Percentiles rank a stretch among this genome's conserved stretches.
These are phyloP conservation scores for Mortierella antarctica DNA, from an alignment of 192 early-diverging fungal species.

Conservation along the genomic window DNA sequence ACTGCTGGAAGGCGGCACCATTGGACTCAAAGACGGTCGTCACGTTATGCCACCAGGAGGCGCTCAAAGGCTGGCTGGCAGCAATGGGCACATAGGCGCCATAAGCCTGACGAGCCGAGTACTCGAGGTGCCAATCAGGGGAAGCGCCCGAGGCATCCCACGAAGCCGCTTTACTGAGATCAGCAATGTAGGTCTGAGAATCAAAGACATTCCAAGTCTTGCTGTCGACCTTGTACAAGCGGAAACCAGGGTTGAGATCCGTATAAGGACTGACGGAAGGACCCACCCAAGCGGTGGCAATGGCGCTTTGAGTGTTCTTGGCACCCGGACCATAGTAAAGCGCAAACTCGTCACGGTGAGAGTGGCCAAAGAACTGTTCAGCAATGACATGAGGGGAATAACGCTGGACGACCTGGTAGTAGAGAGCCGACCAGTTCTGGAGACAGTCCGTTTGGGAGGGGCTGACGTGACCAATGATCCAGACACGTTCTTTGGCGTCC, in stretches of 20 bases:
- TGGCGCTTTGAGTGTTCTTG: constrained; percentile 43
- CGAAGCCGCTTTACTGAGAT: constrained; percentile 49
- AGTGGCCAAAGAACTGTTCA: constrained; percentile 67
- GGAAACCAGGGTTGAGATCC: constrained; percentile 64
- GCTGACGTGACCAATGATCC: constrained; percentile 68
- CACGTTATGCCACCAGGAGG: constrained; percentile 65
- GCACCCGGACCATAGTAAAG: constrained; percentile 54
- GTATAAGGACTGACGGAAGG: constrained; percentile 62
- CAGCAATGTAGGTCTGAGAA: constrained; percentile 61
- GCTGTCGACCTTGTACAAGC: constrained; percentile 64
- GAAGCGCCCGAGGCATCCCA: constrained; percentile 43
- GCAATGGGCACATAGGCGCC: constrained; percentile 24
- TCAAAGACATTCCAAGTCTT: constrained; percentile 61
- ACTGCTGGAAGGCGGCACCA: constrained; percentile 51
- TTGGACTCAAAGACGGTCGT: constrained; percentile 53
- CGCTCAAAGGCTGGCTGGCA: constrained; percentile 30
- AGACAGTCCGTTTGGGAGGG: constrained; percentile 59
- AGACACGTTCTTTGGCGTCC: constrained; percentile 59
- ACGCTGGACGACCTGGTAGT: constrained; percentile 64
- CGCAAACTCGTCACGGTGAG: constrained; percentile 63
- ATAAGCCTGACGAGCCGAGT: constrained; percentile 58
- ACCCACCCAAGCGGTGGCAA: constrained; percentile 58
- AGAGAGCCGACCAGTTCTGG: constrained; percentile 61
- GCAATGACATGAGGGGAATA: constrained; percentile 65
- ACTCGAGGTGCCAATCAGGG: constrained; percentile 65